A percentile compares a stretch with the other conserved stretches of the same genome.
phyloP scores from a whole-genome alignment of 1,284 basidiomycete genomes.

The Puccinia hordei region DNA sequence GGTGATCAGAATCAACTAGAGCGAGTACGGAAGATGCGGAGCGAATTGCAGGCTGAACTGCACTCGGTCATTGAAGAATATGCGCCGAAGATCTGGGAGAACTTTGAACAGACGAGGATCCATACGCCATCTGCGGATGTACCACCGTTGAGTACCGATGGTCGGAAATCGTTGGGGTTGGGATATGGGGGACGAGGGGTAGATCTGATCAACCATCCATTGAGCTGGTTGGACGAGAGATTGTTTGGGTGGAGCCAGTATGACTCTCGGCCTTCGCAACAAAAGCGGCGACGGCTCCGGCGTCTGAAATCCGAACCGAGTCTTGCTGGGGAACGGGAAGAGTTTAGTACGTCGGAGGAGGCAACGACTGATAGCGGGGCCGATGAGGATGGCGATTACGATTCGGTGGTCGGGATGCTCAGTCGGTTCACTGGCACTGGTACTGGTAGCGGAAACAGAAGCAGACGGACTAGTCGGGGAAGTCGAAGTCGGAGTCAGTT shows the following conservation, averaged over 20 bases:
- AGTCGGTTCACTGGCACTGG: constrained; percentile 39
- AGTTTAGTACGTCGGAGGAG: constrained; percentile 1
- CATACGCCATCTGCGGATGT: constrained; percentile 40
- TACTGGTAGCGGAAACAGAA: constrained; percentile 5
- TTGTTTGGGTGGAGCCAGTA: constrained; percentile 82
- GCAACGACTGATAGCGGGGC: constrained; percentile 25
- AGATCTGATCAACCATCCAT: constrained; percentile 55
- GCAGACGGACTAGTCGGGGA: constrained; percentile 31
- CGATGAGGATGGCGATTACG: constrained; percentile 48
- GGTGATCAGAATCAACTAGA: constrained; percentile 84
- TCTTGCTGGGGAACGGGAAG: constrained; percentile 5
- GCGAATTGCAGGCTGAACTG: constrained; percentile 80
- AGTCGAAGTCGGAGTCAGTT: constrained; percentile 34
- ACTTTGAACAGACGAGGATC: constrained; percentile 55
- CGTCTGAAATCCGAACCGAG: not conserved
- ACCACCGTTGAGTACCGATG: constrained; percentile 17
- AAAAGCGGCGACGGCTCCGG: not conserved
- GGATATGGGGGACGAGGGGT: not conserved
- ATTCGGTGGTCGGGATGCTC: constrained; percentile 48
- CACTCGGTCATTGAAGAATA: constrained; percentile 82
- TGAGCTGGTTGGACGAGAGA: constrained; percentile 81
- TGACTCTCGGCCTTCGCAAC: constrained; percentile 42
- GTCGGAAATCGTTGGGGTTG: constrained; percentile 5
- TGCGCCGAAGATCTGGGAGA: constrained; percentile 58
- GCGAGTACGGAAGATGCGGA: constrained; percentile 76